Evolutionary conservation across 2,329 filamentous ascomycete species (phyloP).

Genomic region (Hymenoscyphus fraxineus): DNA sequence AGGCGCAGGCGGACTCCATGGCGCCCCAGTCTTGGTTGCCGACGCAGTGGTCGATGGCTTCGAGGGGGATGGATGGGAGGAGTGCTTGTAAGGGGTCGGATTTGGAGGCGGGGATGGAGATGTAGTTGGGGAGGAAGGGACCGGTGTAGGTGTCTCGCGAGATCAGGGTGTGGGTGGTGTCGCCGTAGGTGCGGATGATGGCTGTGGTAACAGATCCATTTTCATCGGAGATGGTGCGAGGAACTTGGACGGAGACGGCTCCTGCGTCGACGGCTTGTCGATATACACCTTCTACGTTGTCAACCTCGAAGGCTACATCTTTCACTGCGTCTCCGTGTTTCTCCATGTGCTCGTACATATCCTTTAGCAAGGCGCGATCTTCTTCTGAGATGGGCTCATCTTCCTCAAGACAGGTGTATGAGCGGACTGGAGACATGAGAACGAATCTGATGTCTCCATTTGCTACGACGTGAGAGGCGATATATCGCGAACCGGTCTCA

Average conservation of each 20-base stretch:
- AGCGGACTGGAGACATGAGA: conserved; percentile 76
- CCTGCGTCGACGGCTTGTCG: conserved; percentile 64
- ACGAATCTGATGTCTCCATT: conserved; percentile 78
- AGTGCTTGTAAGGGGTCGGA: conserved; percentile 35
- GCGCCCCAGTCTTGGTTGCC: conserved; percentile 95
- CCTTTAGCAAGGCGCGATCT: conserved; percentile 62
- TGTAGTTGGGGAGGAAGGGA: conserved; percentile 79
- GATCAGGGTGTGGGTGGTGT: conserved; percentile 91
- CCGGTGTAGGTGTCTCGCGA: conserved; percentile 68
- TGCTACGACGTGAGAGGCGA: conserved; percentile 79
- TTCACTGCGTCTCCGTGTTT: conserved; percentile 91
- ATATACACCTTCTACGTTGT: conserved; percentile 80
- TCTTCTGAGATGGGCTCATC: conserved; percentile 60
- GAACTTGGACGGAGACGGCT: conserved; percentile 59
- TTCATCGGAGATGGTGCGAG: conserved; percentile 52
- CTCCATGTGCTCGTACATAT: conserved; percentile 80
- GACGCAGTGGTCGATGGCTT: conserved; percentile 90
- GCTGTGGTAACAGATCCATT: conserved; percentile 68
- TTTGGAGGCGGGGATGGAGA: conserved; percentile 43
- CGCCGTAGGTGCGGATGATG: conserved; percentile 86
- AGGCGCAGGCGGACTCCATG: conserved; percentile 64
- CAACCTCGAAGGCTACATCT: conserved; percentile 92
- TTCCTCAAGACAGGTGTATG: conserved; percentile 47
- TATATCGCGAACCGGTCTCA: conserved; percentile 77
- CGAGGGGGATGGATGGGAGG: conserved; percentile 63